Evolutionary conservation across 78 protist genomes (phyloP).

Genomic region (Planoprotostelium fungivorum): DNA sequence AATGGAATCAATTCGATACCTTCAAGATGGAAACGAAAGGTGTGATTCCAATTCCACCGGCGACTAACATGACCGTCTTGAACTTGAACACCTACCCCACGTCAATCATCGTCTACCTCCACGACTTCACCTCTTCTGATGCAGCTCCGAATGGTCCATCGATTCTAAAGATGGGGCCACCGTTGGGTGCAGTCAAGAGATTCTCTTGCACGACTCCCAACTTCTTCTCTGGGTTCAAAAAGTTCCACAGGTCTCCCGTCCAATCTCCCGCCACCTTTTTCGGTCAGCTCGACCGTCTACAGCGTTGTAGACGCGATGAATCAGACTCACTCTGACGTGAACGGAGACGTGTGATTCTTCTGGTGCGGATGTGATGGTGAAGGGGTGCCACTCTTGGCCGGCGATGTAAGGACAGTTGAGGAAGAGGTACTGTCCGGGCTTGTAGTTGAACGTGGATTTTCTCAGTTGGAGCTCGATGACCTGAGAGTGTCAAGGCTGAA

Average conservation of each 20-base stretch:
- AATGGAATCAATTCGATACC: slow-evolving; percentile 29
- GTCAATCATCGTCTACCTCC: not conserved
- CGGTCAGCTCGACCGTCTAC: not conserved
- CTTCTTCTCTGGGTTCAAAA: slow-evolving; percentile 56
- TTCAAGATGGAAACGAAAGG: slow-evolving; percentile 87
- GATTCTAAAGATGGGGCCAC: slow-evolving; percentile 53
- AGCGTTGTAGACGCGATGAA: too few species aligned
- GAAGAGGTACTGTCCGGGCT: slow-evolving; percentile 87
- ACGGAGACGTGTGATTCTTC: slow-evolving; percentile 68
- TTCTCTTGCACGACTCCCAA: slow-evolving; percentile 60
- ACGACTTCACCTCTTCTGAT: slow-evolving; percentile 49
- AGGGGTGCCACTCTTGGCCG: slow-evolving; percentile 88
- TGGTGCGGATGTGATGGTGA: slow-evolving; percentile 88
- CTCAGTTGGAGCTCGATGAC: slow-evolving; percentile 70
- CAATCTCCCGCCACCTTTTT: slow-evolving; percentile 60
- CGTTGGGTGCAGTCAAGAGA: slow-evolving; percentile 60
- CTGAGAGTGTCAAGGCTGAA: not conserved
- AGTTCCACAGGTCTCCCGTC: slow-evolving; percentile 52
- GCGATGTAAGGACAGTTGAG: slow-evolving; percentile 74
- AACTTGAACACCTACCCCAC: slow-evolving; percentile 47
- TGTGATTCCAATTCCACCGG: slow-evolving; percentile 93
- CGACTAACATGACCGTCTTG: slow-evolving; percentile 55
- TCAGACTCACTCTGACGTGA: slow-evolving; percentile 73
- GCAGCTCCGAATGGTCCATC: slow-evolving; percentile 93
- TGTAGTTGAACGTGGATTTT: slow-evolving; percentile 38